Evolutionary conservation across 345 rosid genomes (phyloP), one percentile per base, ranked within the genome.

Genomic region (Syzygium jambos): DNA sequence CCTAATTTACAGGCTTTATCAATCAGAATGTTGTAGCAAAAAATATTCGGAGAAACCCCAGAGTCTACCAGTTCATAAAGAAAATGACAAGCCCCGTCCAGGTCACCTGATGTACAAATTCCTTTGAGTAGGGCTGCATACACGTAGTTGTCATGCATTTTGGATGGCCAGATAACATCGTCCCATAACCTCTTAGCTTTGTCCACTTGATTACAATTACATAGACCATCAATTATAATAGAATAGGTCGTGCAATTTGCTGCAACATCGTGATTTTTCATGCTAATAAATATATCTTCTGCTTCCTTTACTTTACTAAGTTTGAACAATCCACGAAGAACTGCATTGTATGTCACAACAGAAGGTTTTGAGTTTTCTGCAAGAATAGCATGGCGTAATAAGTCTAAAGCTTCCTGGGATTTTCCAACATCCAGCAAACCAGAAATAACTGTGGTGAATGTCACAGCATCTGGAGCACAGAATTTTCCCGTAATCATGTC

Each of bases 71-170:
- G 85, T 86, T 97, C 97, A 85, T 94, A 96, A 41, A 97, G 89
- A 90, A 96, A 96, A 94, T 95, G 97, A 43, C 93, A 93, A 83
- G 98, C 97, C 86, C 94, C 96, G n/a, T 90, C 88, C 85, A 92
- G 86, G 86, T 90, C 91, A 84, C 93, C 94, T 6, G 84, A 90
- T 56, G 84, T 87, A 87, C 95, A 96, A 87, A 96, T 94, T 84
- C 98, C 98, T 91, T 95, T 96, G 38, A 96, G 93, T 86, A 97
- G 88, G 22, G 96, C 95, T 34, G 99, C 93, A 88, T 97, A 97
- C 86, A 96, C 98, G 78, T 87, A 94, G 59, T 90, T 86, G 90
- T 97, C 98, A 85, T 97, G 97, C 85, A 89, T 85, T 84, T 92
- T 93, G 41, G 98, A 97, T 14, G 98, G 97, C 98, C 98, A 96